A percentile compares a stretch with the other conserved stretches of the same genome.
These are phyloP conservation scores for Lepidopterella palustris DNA, from an alignment of 495 filamentous ascomycete species.

Conservation along the genomic window DNA sequence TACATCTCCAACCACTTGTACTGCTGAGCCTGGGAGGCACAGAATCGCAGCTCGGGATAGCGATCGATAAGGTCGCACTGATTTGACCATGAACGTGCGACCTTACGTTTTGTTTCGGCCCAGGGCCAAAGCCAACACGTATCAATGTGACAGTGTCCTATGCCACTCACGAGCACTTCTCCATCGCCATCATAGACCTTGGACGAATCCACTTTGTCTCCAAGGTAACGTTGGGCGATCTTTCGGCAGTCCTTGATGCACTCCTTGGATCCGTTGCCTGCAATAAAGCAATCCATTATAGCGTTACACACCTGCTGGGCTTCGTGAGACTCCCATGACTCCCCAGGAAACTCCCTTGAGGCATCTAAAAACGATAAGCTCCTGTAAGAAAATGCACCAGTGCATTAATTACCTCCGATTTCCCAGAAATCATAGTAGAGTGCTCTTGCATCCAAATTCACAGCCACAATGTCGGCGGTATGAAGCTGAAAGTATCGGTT, in stretches of 20 bases:
- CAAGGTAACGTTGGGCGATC: slow-evolving; percentile 76
- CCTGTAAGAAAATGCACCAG: too few species aligned
- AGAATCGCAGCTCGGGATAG: slow-evolving; percentile 90
- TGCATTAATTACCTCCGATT: slow-evolving; percentile 51
- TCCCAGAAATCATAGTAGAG: slow-evolving; percentile 93
- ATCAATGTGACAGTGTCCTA: slow-evolving; percentile 96
- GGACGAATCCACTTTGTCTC: slow-evolving; percentile 69
- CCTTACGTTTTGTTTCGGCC: slow-evolving; percentile 97
- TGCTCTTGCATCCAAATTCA: slow-evolving; percentile 76
- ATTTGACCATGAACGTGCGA: slow-evolving; percentile 91
- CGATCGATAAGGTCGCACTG: slow-evolving; percentile 91
- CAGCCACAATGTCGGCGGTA: slow-evolving; percentile 79
- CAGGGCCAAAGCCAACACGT: slow-evolving; percentile 98
- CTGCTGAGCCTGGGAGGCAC: slow-evolving; percentile 88
- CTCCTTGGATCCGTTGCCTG: slow-evolving; percentile 64
- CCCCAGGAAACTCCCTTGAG: slow-evolving; percentile 34
- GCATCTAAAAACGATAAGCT: slow-evolving; percentile 26
- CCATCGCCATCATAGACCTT: slow-evolving; percentile 76
- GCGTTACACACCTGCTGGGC: slow-evolving; percentile 75
- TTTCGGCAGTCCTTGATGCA: slow-evolving; percentile 71
- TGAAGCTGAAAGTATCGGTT: slow-evolving; percentile 69
- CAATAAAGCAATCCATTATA: slow-evolving; percentile 84
- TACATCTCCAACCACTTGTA: slow-evolving; percentile 93
- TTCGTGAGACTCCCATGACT: slow-evolving; percentile 63
- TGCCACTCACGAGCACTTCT: slow-evolving; percentile 71